These are phyloP conservation scores for Naganishia vaughanmartiniae DNA, from an alignment of 768 basidiomycete genomes.

Conservation along the genomic window DNA sequence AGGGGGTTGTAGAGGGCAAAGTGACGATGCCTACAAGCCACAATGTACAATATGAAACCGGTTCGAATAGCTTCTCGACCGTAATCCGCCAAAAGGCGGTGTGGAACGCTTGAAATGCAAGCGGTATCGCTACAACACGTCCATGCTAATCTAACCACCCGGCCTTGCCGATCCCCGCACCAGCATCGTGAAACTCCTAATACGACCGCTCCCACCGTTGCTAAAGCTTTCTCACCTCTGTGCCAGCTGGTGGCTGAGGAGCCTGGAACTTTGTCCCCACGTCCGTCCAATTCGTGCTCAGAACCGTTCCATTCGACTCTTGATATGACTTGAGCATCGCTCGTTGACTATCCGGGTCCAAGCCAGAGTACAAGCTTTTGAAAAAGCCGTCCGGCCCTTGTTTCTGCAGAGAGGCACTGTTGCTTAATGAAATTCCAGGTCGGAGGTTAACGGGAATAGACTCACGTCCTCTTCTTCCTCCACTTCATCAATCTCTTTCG, in stretches of 20 bases:
- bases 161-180: no score
- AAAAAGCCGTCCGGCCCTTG: constrained; percentile 23
- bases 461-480: constrained; percentile 53
- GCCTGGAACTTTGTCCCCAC: constrained; percentile 12
- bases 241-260: constrained; percentile 10
- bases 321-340: constrained; percentile 98
- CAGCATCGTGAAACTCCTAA: neutral
- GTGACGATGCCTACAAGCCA: neutral
- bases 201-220: neutral
- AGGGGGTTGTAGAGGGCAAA: neutral
- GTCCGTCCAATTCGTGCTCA: constrained; percentile 63
- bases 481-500: constrained; percentile 64
- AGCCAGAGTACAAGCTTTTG: constrained; percentile 68
- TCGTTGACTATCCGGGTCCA: constrained; percentile 83
- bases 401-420: neutral
- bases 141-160: neutral
- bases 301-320: constrained; percentile 90
- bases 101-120: neutral
- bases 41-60: neutral
- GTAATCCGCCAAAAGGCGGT: no score
- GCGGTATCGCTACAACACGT: neutral
- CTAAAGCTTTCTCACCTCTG: constrained; percentile 3
- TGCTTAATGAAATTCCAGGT: neutral
- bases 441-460: neutral
- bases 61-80: neutral